phyloP scores from a whole-genome alignment of 2,329 filamentous ascomycete species.

The Zopfia rhizophila region DNA sequence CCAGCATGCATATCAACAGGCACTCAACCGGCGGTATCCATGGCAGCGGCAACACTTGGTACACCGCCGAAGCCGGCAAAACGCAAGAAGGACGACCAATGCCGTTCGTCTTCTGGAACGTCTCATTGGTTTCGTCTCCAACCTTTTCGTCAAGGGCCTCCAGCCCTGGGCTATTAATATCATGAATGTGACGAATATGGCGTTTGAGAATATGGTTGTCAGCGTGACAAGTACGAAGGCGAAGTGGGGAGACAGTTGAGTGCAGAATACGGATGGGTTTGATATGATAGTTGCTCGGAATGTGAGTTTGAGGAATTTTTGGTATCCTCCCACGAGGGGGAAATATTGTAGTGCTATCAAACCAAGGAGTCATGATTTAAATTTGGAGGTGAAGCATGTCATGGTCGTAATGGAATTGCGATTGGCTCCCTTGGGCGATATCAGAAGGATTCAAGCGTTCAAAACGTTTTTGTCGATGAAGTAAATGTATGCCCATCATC shows the following conservation, averaged over 20 bases:
- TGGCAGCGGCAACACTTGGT: slow-evolving; percentile 67
- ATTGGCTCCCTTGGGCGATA: slow-evolving; percentile 66
- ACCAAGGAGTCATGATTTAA: no score
- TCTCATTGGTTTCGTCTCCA: slow-evolving; percentile 64
- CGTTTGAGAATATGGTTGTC: slow-evolving; percentile 61
- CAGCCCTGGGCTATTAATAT: slow-evolving; percentile 66
- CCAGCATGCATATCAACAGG: slow-evolving; percentile 63
- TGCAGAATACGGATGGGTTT: slow-evolving; percentile 68
- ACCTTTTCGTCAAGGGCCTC: slow-evolving; percentile 63
- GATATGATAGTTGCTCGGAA: slow-evolving; percentile 67
- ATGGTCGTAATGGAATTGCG: slow-evolving; percentile 64
- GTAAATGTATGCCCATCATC: slow-evolving; percentile 50
- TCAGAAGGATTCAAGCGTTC: slow-evolving; percentile 63
- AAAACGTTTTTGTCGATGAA: slow-evolving; percentile 60
- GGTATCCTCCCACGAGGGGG: slow-evolving; percentile 68
- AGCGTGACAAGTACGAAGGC: slow-evolving; percentile 64
- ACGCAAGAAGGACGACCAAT: slow-evolving; percentile 65
- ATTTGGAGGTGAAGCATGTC: no score
- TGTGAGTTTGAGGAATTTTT: slow-evolving; percentile 61
- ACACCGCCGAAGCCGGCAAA: slow-evolving; percentile 58
- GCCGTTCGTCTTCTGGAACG: slow-evolving; percentile 69
- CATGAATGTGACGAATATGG: slow-evolving; percentile 67
- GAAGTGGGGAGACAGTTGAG: slow-evolving; percentile 65
- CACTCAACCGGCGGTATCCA: slow-evolving; percentile 64
- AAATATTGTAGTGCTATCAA: slow-evolving; percentile 72